Conservation (phyloP, 768 basidiomycete genomes). For the Pulveroboletus frians region DNA sequence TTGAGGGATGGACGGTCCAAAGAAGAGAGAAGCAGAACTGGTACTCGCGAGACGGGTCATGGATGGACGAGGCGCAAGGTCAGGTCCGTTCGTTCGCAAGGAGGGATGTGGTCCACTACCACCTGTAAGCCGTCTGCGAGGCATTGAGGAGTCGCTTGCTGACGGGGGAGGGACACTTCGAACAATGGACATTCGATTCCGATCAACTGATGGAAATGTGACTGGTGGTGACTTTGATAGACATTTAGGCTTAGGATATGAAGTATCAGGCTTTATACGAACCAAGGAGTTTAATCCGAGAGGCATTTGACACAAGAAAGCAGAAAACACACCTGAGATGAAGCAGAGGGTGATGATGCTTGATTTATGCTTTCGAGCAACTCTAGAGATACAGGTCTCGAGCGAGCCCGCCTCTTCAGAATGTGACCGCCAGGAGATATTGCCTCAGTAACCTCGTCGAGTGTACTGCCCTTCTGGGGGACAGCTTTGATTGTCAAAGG, state of each 20-base stretch:
- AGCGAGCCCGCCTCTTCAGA: slow-evolving; percentile 67
- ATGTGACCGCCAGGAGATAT: slow-evolving; percentile 76
- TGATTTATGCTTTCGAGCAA: slow-evolving; percentile 48
- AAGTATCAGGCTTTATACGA: slow-evolving; percentile 10
- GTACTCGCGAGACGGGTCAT: slow-evolving; percentile 48
- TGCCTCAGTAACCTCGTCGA: slow-evolving; percentile 60
- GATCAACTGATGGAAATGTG: slow-evolving; percentile 37
- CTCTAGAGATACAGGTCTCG: slow-evolving; percentile 66
- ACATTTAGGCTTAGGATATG: slow-evolving; percentile 11
- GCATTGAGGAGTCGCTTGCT: slow-evolving; percentile 48
- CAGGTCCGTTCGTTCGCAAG: slow-evolving; percentile 26
- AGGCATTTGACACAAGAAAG: not conserved
- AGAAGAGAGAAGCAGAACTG: slow-evolving; percentile 61
- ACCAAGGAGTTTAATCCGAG: not conserved
- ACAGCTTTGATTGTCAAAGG: slow-evolving; percentile 17
- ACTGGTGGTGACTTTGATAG: slow-evolving; percentile 15
- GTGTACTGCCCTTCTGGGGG: slow-evolving; percentile 38
- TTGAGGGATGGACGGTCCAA: slow-evolving; percentile 44
- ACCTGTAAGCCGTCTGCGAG: slow-evolving; percentile 48
- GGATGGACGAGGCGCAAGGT: slow-evolving; percentile 32
- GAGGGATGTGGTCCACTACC: slow-evolving; percentile 29
- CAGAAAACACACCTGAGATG: slow-evolving; percentile 20
- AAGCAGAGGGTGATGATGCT: slow-evolving; percentile 38
- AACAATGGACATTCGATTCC: slow-evolving; percentile 36
- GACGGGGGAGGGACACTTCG: slow-evolving; percentile 38